Base-by-base conservation (phyloP, 2,329 filamentous ascomycete genomes). In the Apiospora aurea region DNA sequence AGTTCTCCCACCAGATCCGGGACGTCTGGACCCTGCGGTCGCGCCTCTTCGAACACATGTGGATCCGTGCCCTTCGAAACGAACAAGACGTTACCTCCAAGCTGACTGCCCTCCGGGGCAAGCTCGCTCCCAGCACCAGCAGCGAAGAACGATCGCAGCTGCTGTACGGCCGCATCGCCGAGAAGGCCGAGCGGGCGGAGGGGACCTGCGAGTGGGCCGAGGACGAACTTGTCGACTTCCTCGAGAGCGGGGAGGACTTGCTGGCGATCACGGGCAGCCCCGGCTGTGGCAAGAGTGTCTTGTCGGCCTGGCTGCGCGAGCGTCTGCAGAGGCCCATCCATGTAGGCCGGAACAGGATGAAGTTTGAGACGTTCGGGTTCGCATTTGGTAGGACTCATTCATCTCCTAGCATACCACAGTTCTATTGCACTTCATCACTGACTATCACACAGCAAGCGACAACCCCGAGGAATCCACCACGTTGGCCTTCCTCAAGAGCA, bases 181-280 rank as follows among this genome's bases (percentile, higher is more conserved):
- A 83, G 61, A 81, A 80, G 67, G 78, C 81, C 21, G 78, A 81
- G 47, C 79, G 82, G 0, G 79, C 81, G 0, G 82, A 84, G 41
- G 82, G 82, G 64, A 83, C 82, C 0, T 84, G 83, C 72, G 78
- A 81, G 49, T 84, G 83, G 83, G 76, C 84, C 66, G 79, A 81
- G 72, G 76, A 75, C 1, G 77, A 78, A 41, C 75, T 84, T 3
- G 73, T 77, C 1, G 79, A 82, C 6, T 84, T 83, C 72, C 76
- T 83, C 21, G 73, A 78, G 21, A 78, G 79, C 67, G 75, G 76
- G 0, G 79, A 83, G 4, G 80, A 81, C 66, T 72, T 82, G 0
- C 74, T 84, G 21, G 80, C 78, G 13, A 75, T 84, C 43, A 82
- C 79, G 6, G 82, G 81, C 0, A 77, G 75, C 13, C 73, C 78